Evolutionary conservation across 768 basidiomycete species (phyloP), one percentile per base, ranked within the genome.

Genomic region (Boletus sp.): DNA sequence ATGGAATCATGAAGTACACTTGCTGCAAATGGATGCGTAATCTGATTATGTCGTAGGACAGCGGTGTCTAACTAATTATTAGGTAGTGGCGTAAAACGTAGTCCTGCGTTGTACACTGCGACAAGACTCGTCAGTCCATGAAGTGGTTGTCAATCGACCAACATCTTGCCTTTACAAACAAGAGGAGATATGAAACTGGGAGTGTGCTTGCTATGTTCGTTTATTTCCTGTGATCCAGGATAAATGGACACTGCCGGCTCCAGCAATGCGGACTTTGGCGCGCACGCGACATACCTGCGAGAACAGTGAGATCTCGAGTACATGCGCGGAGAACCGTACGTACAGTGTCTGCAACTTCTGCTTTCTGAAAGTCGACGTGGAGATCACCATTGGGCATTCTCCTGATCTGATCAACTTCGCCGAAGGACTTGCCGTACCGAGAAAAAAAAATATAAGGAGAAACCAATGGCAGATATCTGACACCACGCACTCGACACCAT

Each of bases 281-380:
- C 87, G 83, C 54, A 91, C 70, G 38, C 89, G 87, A 64, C 88
- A 91, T 3, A 90, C 88, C 88, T 90, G 54, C 9, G 49, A 39
- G 32, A 32, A 54, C 29, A 15, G 23, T 64, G 53, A 61, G 60
- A 60, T 37, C 37, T 15, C 5, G 13, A 13, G 34, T 6, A 19
- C 11, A 19, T 23, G 2, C 15, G 1, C 13, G 6, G 29, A 42
- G 50, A 30, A 50, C 9, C 2, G 11, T 47, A 75, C 84, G 27
- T 65, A 90, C 89, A 7, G 86, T 90, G 58, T 90, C 89, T 21
- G 89, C 89, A 10, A 91, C 88, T 54, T 90, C 88, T 47, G 84
- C 77, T 50, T 80, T 82, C 44, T 82, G 79, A 63, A 90, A 91
- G 62, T 85, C 82, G 46, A 91, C 77, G 62, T 88, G 83, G n/a